Base-by-base conservation (phyloP, 305 asterid genomes). In the Solanum aculeatissimum region DNA sequence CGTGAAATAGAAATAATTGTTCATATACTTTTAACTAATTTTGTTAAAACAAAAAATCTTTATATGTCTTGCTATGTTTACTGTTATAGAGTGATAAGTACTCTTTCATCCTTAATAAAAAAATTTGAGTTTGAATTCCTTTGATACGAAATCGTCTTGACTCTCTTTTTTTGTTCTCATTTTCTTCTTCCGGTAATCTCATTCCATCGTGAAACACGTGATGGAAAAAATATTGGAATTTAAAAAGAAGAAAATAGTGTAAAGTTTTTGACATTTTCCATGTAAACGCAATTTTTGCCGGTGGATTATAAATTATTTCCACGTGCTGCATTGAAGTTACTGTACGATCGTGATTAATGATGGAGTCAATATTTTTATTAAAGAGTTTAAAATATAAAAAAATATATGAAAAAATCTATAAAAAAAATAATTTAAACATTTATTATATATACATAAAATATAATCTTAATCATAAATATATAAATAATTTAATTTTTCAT, bases 341-440 rank as follows among this genome's bases (percentile, higher is more conserved):
- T 53, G 10, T 18, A 18, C 23, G 0, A 54, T 18, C 0, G 47
- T 42, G 9, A 42, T 8, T 0, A 3, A 2, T n/a, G 19, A 5
- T 13, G 3, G 13, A 4, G 1, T 0, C 0, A 57, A 57, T 57
- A 19, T 9, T 57, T 55, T 19, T 0, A 55, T 19, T 8, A 1
- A 8, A 19, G 0, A 6, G 11, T 8, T 55, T 5, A 0, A 55
- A 19, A 55, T 19, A 19, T 55, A 0, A 7, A 19, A 19, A 55
- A 55, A 19, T 3, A 55, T 9, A 19, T 7, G 1, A 55, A 19
- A 2, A 53, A 16, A n/a, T n/a, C n/a, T n/a, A 9, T 55, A 0
- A 3, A 54, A 18, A 1, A 18, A 1, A 0, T 55, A 16, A 0
- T n/a, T n/a, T n/a, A n/a, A n/a, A n/a, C n/a, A n/a, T n/a, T n/a